Percentiles rank a stretch among this genome's conserved stretches.
Evolutionary conservation across 2,329 filamentous ascomycete species (phyloP).

Genomic region (Sporothrix luriei): DNA sequence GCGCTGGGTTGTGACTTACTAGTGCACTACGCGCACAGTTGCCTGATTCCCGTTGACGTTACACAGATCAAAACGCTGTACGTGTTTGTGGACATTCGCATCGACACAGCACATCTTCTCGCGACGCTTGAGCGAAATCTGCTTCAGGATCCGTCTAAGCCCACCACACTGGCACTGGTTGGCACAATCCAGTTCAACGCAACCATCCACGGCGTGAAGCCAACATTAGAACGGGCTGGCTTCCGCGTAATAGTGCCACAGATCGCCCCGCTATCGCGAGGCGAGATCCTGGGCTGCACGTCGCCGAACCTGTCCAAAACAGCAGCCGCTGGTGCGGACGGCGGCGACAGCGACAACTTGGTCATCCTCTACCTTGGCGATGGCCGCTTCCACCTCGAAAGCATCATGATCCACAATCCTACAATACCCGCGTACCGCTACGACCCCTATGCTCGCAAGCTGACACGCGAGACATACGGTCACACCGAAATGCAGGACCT

Average conservation of each 20-base stretch:
- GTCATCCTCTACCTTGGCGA: constrained; percentile 88
- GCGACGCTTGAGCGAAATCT: constrained; percentile 85
- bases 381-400: constrained; percentile 93
- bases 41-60: constrained; percentile 91
- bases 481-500: constrained; percentile 88
- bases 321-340: constrained; percentile 27
- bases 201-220: constrained; percentile 83
- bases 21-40: constrained; percentile 96
- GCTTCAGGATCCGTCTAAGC: constrained; percentile 74
- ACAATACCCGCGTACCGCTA: constrained; percentile 88
- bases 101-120: constrained; percentile 85
- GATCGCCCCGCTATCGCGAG: constrained; percentile 87
- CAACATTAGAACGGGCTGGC: constrained; percentile 77
- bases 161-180: constrained; percentile 90
- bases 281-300: constrained; percentile 96
- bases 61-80: constrained; percentile 97
- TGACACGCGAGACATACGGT: constrained; percentile 89
- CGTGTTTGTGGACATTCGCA: constrained; percentile 97
- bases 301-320: constrained; percentile 60
- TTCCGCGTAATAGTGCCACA: constrained; percentile 88
- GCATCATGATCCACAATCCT: constrained; percentile 98
- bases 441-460: constrained; percentile 89
- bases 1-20: constrained; percentile 92
- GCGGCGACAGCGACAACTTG: constrained; percentile 62
- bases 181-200: constrained; percentile 99